These are phyloP conservation scores for Tetrahymena borealis DNA, from an alignment of 73 alveolate species.

Conservation along the genomic window DNA sequence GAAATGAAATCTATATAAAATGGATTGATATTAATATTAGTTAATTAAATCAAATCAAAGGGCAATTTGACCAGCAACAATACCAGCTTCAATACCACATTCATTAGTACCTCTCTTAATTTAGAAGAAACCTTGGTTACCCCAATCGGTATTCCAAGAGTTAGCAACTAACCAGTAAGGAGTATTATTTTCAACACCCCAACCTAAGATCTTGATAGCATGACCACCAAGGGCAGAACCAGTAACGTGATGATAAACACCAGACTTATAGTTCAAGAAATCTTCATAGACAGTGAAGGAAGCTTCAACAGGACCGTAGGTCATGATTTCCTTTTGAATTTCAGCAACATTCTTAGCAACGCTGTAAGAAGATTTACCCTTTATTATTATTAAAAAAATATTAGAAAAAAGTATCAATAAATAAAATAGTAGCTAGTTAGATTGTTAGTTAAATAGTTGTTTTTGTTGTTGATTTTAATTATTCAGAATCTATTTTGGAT, in stretches of 20 bases:
- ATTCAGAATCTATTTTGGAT: too few relatives aligned
- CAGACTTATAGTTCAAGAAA: constrained; percentile 68
- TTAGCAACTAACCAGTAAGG: constrained; percentile 84
- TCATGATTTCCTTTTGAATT: not conserved
- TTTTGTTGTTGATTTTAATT: too few relatives aligned
- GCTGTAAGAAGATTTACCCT: not conserved
- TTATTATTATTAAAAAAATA: too few relatives aligned
- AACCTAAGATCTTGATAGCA: constrained; percentile 76
- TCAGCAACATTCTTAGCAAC: not conserved
- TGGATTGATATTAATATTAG: too few relatives aligned
- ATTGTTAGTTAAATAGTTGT: too few relatives aligned
- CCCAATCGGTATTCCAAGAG: constrained; percentile 82
- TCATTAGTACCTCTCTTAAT: constrained; percentile 57
- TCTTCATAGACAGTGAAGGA: constrained; percentile 66
- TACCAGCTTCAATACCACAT: constrained; percentile 38
- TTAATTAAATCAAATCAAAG: too few relatives aligned
- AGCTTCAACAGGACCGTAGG: not conserved
- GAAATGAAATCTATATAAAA: too few relatives aligned
- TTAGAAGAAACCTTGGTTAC: constrained; percentile 58
- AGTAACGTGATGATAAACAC: constrained; percentile 69
- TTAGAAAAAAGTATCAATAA: too few relatives aligned
- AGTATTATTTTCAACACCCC: constrained; percentile 64
- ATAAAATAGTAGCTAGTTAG: too few relatives aligned
- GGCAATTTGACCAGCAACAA: not conserved
- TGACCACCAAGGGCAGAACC: constrained; percentile 75